Evolutionary conservation across 495 filamentous ascomycete genomes (phyloP).

Genomic region (Penicillium turbatum): DNA sequence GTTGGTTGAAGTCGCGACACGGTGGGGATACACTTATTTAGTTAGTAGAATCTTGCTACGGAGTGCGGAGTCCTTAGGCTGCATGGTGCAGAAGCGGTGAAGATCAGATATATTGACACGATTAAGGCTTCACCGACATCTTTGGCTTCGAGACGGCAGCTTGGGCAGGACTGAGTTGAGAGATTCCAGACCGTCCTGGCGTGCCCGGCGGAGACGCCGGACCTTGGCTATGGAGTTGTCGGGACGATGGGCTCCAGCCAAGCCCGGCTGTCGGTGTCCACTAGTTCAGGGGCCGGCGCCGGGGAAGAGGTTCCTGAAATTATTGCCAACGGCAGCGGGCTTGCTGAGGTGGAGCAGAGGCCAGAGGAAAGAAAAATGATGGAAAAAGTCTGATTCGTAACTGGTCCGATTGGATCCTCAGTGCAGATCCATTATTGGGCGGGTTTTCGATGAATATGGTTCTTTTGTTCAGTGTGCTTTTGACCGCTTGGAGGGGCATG

Average conservation of each 20-base stretch:
- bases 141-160: conserved; percentile 1
- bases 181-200: conserved; percentile 27
- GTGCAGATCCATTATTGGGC: conserved; percentile 28
- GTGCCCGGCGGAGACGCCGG: conserved; percentile 6
- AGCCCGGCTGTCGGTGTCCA: conserved; percentile 21
- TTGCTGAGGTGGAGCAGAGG: conserved; percentile 11
- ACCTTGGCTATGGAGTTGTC: conserved; percentile 22
- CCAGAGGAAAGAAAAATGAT: conserved; percentile 1
- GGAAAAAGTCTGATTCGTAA: conserved; percentile 15
- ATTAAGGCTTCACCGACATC: conserved; percentile 12
- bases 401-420: conserved; percentile 22
- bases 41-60: background rate
- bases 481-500: conserved; percentile 14
- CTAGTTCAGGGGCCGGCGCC: conserved; percentile 30
- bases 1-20: conserved; percentile 3
- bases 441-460: conserved; percentile 6
- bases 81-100: conserved; percentile 19
- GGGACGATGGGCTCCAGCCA: conserved; percentile 23
- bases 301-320: conserved; percentile 29
- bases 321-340: conserved; percentile 19
- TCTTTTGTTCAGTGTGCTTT: conserved; percentile 6
- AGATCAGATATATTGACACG: conserved; percentile 8
- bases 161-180: conserved; percentile 3
- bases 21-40: background rate
- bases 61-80: background rate